phyloP scores from a whole-genome alignment of 352 stramenopile genomes.

The Pythium inflatum region DNA sequence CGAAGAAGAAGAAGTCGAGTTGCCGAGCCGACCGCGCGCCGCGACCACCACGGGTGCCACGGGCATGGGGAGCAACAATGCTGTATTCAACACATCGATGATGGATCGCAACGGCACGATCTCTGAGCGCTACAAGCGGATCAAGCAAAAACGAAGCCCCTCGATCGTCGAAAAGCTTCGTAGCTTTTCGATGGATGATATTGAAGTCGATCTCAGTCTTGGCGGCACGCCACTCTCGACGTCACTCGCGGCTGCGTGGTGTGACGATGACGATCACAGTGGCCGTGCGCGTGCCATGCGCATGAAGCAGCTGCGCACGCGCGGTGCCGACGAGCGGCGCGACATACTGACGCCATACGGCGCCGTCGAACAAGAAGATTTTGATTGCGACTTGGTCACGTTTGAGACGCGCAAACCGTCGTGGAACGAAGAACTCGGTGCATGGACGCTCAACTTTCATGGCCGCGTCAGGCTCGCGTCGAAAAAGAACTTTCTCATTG shows the following conservation, averaged over 20 bases:
- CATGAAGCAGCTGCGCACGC: slow-evolving; percentile 37
- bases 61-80: slow-evolving; percentile 48
- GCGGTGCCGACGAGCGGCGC: slow-evolving; percentile 17
- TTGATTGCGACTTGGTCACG: slow-evolving; percentile 72
- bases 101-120: slow-evolving; percentile 57
- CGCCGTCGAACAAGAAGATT: slow-evolving; percentile 74
- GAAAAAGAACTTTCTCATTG: slow-evolving; percentile 93
- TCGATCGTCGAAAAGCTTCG: slow-evolving; percentile 61
- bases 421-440: slow-evolving; percentile 82
- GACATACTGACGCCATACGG: slow-evolving; percentile 57
- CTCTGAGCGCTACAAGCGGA: slow-evolving; percentile 60
- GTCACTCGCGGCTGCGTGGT: slow-evolving; percentile 39
- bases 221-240: slow-evolving; percentile 8
- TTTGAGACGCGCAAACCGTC: slow-evolving; percentile 84
- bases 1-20: slow-evolving; percentile 23
- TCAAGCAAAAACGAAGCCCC: slow-evolving; percentile 51
- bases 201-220: slow-evolving; percentile 53
- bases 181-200: slow-evolving; percentile 60
- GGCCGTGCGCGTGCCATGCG: slow-evolving; percentile 42
- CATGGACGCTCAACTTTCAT: slow-evolving; percentile 91
- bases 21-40: slow-evolving; percentile 18
- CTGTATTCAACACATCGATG: slow-evolving; percentile 56
- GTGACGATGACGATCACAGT: slow-evolving; percentile 61
- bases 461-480: slow-evolving; percentile 88
- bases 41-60: slow-evolving; percentile 24